A percentile compares a stretch with the other conserved stretches of the same genome.
phyloP scores from a whole-genome alignment of 164 flowering plant genomes.

The Santalum album region DNA sequence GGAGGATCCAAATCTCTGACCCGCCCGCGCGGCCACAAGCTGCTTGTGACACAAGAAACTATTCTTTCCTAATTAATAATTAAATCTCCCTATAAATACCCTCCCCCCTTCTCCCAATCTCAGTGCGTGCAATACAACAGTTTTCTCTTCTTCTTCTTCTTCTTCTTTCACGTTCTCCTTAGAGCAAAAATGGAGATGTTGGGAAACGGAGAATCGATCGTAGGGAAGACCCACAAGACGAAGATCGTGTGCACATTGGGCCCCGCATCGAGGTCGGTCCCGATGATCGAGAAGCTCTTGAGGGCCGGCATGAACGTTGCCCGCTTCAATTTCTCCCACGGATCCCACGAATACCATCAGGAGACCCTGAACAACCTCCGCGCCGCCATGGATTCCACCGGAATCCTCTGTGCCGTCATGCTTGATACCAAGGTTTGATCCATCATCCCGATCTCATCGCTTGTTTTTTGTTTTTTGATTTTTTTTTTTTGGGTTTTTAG shows the following conservation, averaged over 20 bases:
- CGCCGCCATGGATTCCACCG: conserved; percentile 56
- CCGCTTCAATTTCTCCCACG: conserved; percentile 80
- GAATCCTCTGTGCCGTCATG: conserved; percentile 77
- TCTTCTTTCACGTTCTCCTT: too few relatives aligned
- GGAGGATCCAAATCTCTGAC: too few relatives aligned
- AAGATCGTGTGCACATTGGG: conserved; percentile 87
- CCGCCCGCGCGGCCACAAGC: too few relatives aligned
- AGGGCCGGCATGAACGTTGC: conserved; percentile 82
- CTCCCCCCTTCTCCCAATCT: too few relatives aligned
- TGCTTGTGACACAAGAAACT: too few relatives aligned
- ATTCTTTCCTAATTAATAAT: too few relatives aligned
- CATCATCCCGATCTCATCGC: background rate
- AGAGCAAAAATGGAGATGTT: background rate
- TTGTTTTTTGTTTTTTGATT: background rate
- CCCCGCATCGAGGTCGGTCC: conserved; percentile 62
- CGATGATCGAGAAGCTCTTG: conserved; percentile 66
- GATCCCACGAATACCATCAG: conserved; percentile 67
- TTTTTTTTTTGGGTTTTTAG: background rate
- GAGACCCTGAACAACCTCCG: conserved; percentile 57
- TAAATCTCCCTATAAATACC: too few relatives aligned
- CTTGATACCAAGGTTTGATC: conserved; percentile 73
- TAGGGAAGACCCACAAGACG: conserved; percentile 43
- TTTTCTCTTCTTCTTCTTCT: too few relatives aligned
- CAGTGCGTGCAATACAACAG: too few relatives aligned
- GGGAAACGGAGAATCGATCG: background rate